phyloP scores from a whole-genome alignment of 225 moss, liverwort and hornwort genomes.

The Marchantia paleacea region DNA sequence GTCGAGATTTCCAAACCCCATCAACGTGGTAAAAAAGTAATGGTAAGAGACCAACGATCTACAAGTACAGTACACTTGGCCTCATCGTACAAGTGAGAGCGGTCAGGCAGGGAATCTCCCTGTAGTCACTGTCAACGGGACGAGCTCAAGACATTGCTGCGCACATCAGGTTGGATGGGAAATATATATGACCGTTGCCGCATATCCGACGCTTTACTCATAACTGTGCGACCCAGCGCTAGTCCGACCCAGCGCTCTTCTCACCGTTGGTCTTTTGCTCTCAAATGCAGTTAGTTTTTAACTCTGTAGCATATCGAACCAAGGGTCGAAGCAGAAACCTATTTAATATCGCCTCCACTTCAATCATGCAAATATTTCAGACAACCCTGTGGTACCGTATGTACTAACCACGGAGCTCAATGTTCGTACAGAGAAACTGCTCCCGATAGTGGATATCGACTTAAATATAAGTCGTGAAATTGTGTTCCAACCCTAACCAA shows the following conservation, averaged over 20 bases:
- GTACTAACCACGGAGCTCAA: no score
- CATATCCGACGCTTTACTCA: not conserved
- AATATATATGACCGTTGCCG: conserved; percentile 9
- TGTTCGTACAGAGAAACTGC: no score
- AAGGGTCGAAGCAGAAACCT: no score
- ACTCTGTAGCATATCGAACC: not conserved
- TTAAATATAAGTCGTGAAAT: no score
- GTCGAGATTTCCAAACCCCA: not conserved
- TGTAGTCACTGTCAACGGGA: not conserved
- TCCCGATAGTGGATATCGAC: no score
- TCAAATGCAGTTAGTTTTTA: not conserved
- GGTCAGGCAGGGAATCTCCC: not conserved
- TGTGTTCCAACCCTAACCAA: no score
- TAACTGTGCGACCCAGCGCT: not conserved
- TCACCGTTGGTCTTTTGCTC: conserved; percentile 6
- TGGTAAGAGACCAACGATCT: not conserved
- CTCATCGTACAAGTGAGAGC: not conserved
- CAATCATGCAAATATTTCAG: not conserved
- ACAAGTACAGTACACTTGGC: not conserved
- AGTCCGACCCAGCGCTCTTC: conserved; percentile 4
- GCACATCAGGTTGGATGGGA: not conserved
- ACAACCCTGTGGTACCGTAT: no score
- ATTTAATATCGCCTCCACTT: not conserved
- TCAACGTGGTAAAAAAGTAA: not conserved
- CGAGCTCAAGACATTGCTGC: not conserved